These are phyloP conservation scores for Mycena polygramma DNA, from an alignment of 768 basidiomycete genomes.

Conservation along the genomic window DNA sequence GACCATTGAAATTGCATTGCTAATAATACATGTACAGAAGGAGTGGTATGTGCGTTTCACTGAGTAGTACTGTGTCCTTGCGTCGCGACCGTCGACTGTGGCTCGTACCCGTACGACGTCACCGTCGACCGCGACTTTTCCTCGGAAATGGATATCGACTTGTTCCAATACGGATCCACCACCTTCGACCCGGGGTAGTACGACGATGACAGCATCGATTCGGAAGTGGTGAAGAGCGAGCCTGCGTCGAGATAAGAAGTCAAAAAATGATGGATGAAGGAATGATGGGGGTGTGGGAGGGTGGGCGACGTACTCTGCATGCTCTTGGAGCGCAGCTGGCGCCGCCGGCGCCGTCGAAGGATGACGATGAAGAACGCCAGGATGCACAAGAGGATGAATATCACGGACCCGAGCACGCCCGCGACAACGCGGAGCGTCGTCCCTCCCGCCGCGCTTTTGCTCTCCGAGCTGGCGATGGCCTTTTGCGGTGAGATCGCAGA, in stretches of 20 bases:
- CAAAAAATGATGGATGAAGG: not conserved
- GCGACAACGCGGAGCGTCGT: conserved; percentile 44
- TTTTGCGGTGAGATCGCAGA: conserved; percentile 1
- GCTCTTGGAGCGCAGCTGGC: not conserved
- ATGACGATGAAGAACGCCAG: conserved; percentile 29
- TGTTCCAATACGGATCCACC: not conserved
- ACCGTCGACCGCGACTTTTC: conserved; percentile 7
- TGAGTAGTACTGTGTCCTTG: too few relatives aligned
- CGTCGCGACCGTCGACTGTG: too few relatives aligned
- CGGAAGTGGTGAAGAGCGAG: conserved; percentile 32
- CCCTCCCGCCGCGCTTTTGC: not conserved
- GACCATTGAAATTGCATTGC: too few relatives aligned
- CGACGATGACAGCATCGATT: conserved; percentile 30
- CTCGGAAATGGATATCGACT: not conserved
- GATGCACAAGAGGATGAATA: conserved; percentile 38
- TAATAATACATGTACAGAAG: too few relatives aligned
- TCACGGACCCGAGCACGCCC: conserved; percentile 43
- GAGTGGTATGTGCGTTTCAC: too few relatives aligned
- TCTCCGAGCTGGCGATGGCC: not conserved
- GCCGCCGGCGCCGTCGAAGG: conserved; percentile 35
- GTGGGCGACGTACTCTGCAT: conserved; percentile 23
- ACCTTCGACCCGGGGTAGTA: not conserved
- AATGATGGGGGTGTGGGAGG: not conserved
- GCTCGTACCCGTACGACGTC: too few relatives aligned
- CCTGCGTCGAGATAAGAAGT: conserved; percentile 14